Base-by-base conservation (phyloP, 768 basidiomycete genomes). In the Sporobolomyces roseus region DNA sequence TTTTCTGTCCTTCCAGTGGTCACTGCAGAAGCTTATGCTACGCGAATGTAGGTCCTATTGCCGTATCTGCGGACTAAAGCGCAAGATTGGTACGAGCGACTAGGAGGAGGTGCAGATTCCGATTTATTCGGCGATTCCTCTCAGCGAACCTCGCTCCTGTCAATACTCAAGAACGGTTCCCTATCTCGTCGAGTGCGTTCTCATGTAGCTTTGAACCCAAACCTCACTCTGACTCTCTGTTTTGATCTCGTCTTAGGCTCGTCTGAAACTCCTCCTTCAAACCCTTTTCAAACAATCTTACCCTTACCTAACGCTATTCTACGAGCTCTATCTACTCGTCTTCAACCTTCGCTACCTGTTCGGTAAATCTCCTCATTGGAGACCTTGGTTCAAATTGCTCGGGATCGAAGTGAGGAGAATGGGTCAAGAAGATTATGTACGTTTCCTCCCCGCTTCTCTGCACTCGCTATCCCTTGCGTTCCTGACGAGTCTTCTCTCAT, bases 331-430 rank as follows among this genome's bases (percentile, higher is more conserved):
- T 85, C 80, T 93, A 62, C 82, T 97, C 10, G 79, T 83, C 6
- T 91, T 86, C 81, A 97, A 96, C 77, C 79, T 97, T 53, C 86
- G 87, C 19, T 98, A 96, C 79, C 82, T 97, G 19, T 97, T 96
- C 75, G 91, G 92, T 70, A 83, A 83, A 78, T 90, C 88, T 23
- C 84, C 87, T 8, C 88, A 86, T 76, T 92, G 94, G 79, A 85
- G 93, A 73, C 93, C 94, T 17, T 98, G 93, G 93, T 80, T 96
- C 56, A 81, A 84, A 29, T 89, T 88, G 88, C 84, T 93, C 50
- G 88, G 90, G 9, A 81, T 94, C 10, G 88, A 91, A 74, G 79
- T 97, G 21, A 86, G 90, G 43, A 84, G 96, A 49, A 81, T 93
- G 62, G 85, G 86, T 33, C 80, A 85, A 29, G 89, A 89, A 59